Evolutionary conservation across 2,329 filamentous ascomycete genomes (phyloP).

Genomic region (Trichoderma endophyticum): DNA sequence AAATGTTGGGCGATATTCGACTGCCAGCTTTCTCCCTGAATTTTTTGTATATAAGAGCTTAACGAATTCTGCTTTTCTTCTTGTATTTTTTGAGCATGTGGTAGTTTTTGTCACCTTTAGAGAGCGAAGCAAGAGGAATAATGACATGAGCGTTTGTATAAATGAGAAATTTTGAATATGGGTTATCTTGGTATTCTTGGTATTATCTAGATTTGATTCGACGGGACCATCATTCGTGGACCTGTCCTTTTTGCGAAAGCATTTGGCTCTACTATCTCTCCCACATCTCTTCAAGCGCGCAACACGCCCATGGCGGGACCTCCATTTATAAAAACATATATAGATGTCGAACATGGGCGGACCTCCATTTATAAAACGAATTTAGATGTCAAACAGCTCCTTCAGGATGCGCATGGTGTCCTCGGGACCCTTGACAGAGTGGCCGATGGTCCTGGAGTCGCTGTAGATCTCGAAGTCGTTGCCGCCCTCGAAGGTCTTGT

Average conservation of each 20-base stretch:
- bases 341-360: slow-evolving; percentile 45
- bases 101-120: not conserved
- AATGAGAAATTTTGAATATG: not conserved
- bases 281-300: not conserved
- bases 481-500: slow-evolving; percentile 87
- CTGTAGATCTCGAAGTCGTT: slow-evolving; percentile 95
- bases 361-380: not conserved
- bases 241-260: not conserved
- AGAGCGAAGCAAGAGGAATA: not conserved
- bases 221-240: not conserved
- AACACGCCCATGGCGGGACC: not conserved
- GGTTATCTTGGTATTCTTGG: not conserved
- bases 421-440: slow-evolving; percentile 75
- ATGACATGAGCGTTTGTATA: not conserved
- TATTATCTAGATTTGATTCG: slow-evolving; percentile 7
- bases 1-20: not conserved
- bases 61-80: not conserved
- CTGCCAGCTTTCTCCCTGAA: not conserved
- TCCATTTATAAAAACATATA: slow-evolving; percentile 5
- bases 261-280: not conserved
- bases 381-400: slow-evolving; percentile 70
- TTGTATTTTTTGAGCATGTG: not conserved
- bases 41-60: slow-evolving; percentile 7
- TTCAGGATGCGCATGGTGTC: slow-evolving; percentile 79
- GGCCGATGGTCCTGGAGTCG: slow-evolving; percentile 78